A percentile compares a stretch with the other conserved stretches of the same genome.
Conservation (phyloP, 2,329 filamentous ascomycete species). For the Paraphaeosphaeria sporulosa region DNA sequence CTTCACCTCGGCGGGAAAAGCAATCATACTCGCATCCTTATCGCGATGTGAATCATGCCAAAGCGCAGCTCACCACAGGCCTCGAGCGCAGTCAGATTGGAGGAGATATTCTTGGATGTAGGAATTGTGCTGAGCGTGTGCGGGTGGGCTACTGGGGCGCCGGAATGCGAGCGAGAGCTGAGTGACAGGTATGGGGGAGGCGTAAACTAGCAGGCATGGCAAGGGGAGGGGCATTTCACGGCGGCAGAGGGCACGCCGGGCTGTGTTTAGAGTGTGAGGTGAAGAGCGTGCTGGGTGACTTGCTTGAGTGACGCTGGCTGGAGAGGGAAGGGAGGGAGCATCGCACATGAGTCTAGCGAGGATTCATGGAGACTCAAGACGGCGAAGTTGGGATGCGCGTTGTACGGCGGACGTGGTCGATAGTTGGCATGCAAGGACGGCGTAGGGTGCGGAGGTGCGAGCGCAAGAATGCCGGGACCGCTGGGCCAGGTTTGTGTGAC, state of each 20-base stretch:
- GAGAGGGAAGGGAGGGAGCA: conserved; percentile 10
- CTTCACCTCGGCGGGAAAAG: conserved; percentile 29
- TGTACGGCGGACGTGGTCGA: conserved; percentile 2
- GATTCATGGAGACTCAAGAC: not conserved
- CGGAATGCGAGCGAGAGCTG: conserved; percentile 12
- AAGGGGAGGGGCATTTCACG: conserved; percentile 12
- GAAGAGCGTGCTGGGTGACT: conserved; percentile 4
- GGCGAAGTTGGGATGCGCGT: not conserved
- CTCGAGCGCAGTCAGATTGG: not conserved
- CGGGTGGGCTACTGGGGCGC: conserved; percentile 5
- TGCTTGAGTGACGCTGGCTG: conserved; percentile 8
- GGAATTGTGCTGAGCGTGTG: conserved; percentile 6
- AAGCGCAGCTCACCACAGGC: conserved; percentile 11
- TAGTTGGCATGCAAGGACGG: conserved; percentile 7
- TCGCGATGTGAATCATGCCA: conserved; percentile 26
- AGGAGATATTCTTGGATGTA: conserved; percentile 6
- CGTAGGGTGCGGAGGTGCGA: not conserved
- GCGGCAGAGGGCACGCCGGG: not conserved
- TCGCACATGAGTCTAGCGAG: conserved; percentile 7
- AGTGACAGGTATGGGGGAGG: conserved; percentile 10
- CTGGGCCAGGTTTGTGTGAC: conserved; percentile 2
- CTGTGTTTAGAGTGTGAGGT: conserved; percentile 1
- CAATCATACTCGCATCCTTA: conserved; percentile 36
- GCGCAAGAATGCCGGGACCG: not conserved
- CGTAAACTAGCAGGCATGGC: conserved; percentile 14